Evolutionary conservation across 2,329 filamentous ascomycete species (phyloP).

Genomic region (Sarocladiaceae sp.): DNA sequence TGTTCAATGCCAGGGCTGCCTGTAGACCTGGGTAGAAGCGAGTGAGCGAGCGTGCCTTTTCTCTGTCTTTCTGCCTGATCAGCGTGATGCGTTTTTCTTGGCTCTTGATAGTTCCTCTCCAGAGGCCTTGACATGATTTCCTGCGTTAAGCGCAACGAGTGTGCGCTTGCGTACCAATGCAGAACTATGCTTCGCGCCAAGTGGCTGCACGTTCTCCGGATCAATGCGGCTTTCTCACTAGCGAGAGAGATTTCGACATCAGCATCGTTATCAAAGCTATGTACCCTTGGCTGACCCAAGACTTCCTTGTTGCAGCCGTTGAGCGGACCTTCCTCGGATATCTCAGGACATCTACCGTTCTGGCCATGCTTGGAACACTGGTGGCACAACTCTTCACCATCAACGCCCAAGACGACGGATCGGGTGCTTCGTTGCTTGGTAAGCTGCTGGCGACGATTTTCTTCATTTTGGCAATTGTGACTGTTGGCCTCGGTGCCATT

Average conservation of each 20-base stretch:
- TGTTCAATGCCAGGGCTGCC: not conserved
- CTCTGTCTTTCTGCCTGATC: no score
- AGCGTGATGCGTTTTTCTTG: no score
- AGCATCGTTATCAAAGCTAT: not conserved
- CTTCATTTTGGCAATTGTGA: conserved; percentile 34
- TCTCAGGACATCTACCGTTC: conserved; percentile 63
- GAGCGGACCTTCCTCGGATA: conserved; percentile 73
- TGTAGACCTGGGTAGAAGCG: not conserved
- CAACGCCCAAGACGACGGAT: conserved; percentile 30
- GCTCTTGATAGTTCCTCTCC: no score
- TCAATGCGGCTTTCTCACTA: not conserved
- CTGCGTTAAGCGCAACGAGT: no score
- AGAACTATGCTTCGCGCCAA: no score
- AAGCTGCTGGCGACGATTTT: conserved; percentile 49
- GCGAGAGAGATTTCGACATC: not conserved
- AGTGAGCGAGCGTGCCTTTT: not conserved
- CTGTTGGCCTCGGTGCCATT: conserved; percentile 24
- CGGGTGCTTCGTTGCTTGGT: conserved; percentile 59
- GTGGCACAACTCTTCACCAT: conserved; percentile 65
- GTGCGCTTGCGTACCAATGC: no score
- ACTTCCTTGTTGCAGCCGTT: conserved; percentile 46
- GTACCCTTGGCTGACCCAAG: conserved; percentile 6
- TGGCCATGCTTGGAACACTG: conserved; percentile 62
- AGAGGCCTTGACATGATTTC: no score
- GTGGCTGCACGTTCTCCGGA: no score